phyloP scores from a whole-genome alignment of 495 filamentous ascomycete genomes.

The Aspergillus kassunensis region DNA sequence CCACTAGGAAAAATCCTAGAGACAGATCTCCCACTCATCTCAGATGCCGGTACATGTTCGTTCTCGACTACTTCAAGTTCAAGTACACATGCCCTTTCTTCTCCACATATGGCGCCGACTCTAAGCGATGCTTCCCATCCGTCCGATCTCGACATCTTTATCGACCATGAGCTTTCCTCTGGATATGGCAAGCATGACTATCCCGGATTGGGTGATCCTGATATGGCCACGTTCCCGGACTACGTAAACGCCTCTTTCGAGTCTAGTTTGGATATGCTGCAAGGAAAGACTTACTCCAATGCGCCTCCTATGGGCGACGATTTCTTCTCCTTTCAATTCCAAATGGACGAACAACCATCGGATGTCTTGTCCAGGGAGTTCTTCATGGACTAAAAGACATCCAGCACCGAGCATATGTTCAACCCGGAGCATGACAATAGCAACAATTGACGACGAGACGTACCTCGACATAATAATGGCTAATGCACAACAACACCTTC shows the following conservation, averaged over 20 bases:
- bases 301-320: slow-evolving; percentile 31
- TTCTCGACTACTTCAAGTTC: slow-evolving; percentile 31
- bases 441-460: too few species aligned
- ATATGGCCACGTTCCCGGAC: slow-evolving; percentile 31
- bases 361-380: slow-evolving; percentile 24
- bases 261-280: slow-evolving; percentile 33
- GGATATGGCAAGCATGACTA: slow-evolving; percentile 33
- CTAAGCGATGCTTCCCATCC: slow-evolving; percentile 36
- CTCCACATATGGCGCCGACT: slow-evolving; percentile 38
- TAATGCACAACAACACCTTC: slow-evolving; percentile 15
- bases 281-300: slow-evolving; percentile 32
- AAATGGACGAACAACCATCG: slow-evolving; percentile 26
- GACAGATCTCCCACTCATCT: slow-evolving; percentile 24
- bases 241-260: slow-evolving; percentile 33
- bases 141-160: slow-evolving; percentile 47
- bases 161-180: slow-evolving; percentile 36
- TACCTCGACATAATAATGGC: slow-evolving; percentile 16
- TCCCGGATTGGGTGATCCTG: slow-evolving; percentile 24
- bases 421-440: slow-evolving; percentile 13
- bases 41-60: slow-evolving; percentile 28
- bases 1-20: slow-evolving; percentile 22
- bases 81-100: slow-evolving; percentile 32
- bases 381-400: slow-evolving; percentile 20
- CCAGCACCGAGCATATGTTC: neutral
- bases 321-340: slow-evolving; percentile 35